phyloP scores from a whole-genome alignment of 352 stramenopile species.

The Phytopythium ostracodes region DNA sequence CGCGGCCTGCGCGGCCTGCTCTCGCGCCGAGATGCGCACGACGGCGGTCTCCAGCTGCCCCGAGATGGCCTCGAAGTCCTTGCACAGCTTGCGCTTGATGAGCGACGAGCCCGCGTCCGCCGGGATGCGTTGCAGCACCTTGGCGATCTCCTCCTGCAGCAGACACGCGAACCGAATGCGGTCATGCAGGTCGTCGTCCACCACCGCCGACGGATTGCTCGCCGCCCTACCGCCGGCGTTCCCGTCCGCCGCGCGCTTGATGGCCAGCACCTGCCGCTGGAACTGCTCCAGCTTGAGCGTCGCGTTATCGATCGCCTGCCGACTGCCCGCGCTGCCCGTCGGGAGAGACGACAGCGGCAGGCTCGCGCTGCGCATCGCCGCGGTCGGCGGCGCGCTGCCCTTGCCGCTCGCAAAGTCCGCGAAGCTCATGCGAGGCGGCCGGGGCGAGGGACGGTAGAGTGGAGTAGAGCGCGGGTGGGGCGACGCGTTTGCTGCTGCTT shows the following conservation, averaged over 20 bases:
- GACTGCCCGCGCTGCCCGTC: constrained; percentile 21
- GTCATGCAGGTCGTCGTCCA: constrained; percentile 80
- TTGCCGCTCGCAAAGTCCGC: constrained; percentile 54
- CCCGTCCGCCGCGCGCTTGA: constrained; percentile 52
- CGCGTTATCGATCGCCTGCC: constrained; percentile 59
- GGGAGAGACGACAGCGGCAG: constrained; percentile 12
- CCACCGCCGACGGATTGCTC: constrained; percentile 10
- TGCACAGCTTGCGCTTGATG: constrained; percentile 77
- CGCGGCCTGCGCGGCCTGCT: constrained; percentile 55
- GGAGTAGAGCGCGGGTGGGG: too few relatives aligned
- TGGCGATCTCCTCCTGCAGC: constrained; percentile 78
- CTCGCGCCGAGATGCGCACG: constrained; percentile 53
- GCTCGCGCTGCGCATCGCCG: constrained; percentile 12
- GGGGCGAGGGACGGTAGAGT: too few relatives aligned
- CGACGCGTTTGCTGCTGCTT: too few relatives aligned
- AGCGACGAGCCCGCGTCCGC: constrained; percentile 57
- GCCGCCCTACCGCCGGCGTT: too few relatives aligned
- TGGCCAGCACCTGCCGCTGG: constrained; percentile 74
- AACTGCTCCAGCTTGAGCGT: constrained; percentile 83
- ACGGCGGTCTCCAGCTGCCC: constrained; percentile 65
- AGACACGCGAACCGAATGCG: constrained; percentile 82
- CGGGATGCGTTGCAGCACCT: constrained; percentile 49
- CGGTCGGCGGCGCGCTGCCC: constrained; percentile 15
- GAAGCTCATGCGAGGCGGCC: constrained; percentile 71
- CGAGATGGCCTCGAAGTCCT: constrained; percentile 80